Evolutionary conservation across 2,329 filamentous ascomycete genomes (phyloP).

Genomic region (Xylariaceae sp.): DNA sequence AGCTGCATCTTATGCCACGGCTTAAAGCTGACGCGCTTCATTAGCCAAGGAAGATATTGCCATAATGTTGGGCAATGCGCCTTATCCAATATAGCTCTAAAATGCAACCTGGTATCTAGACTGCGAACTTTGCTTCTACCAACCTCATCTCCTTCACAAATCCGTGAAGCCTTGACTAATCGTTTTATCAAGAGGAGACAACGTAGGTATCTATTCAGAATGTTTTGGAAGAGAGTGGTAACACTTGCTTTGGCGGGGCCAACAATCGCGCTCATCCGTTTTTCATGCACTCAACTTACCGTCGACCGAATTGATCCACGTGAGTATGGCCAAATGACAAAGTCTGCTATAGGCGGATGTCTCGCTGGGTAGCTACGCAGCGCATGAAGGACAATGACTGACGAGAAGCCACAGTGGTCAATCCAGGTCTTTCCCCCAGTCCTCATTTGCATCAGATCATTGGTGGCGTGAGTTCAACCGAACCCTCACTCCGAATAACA

Average conservation of each 20-base stretch:
- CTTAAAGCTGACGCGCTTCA: too few species aligned
- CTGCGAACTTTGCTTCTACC: too few species aligned
- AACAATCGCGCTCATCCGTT: constrained; percentile 27
- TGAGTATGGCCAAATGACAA: constrained; percentile 1
- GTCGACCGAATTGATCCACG: constrained; percentile 30
- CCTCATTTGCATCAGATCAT: constrained; percentile 33
- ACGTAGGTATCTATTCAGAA: constrained; percentile 8
- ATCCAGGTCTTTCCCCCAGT: constrained; percentile 27
- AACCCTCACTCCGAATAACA: neutral
- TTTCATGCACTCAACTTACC: constrained; percentile 30
- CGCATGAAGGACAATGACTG: neutral
- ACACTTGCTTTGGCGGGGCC: constrained; percentile 24
- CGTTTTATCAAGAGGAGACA: neutral
- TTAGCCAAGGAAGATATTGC: too few species aligned
- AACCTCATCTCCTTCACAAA: too few species aligned
- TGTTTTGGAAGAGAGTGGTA: constrained; percentile 21
- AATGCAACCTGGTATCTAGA: too few species aligned
- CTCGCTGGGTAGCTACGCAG: neutral
- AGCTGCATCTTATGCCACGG: too few species aligned
- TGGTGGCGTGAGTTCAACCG: constrained; percentile 24
- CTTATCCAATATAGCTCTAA: too few species aligned
- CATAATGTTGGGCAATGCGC: too few species aligned
- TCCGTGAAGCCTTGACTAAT: neutral
- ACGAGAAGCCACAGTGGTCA: constrained; percentile 19
- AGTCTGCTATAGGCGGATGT: neutral